These are phyloP conservation scores for Globisporangium alternatum DNA, from an alignment of 352 stramenopile genomes.

Conservation along the genomic window DNA sequence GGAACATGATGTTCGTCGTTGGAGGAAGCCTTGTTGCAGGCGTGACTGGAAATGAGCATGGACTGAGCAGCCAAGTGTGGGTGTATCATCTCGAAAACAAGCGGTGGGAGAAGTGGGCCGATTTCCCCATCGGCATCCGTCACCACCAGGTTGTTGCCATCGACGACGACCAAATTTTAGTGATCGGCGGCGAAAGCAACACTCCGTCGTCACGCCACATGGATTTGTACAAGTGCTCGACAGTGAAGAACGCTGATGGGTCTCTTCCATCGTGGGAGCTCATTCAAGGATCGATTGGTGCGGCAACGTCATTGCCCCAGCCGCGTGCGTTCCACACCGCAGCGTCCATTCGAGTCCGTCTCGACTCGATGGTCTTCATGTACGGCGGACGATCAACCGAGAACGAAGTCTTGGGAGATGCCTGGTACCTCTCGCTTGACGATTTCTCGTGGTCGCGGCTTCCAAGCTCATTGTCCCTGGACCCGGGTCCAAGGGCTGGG, in stretches of 20 bases:
- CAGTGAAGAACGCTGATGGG: constrained; percentile 48
- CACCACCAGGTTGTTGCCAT: constrained; percentile 76
- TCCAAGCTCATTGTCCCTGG: constrained; percentile 66
- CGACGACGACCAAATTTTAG: constrained; percentile 70
- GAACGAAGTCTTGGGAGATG: constrained; percentile 69
- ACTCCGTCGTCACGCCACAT: constrained; percentile 75
- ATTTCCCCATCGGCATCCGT: constrained; percentile 79
- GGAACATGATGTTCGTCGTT: constrained; percentile 72
- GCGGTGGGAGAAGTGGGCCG: constrained; percentile 71
- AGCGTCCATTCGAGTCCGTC: constrained; percentile 59
- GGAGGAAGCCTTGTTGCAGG: constrained; percentile 41
- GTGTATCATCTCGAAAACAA: constrained; percentile 48
- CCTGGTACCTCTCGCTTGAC: constrained; percentile 80
- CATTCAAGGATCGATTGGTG: constrained; percentile 61
- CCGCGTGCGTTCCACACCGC: constrained; percentile 71
- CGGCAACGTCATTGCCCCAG: constrained; percentile 57
- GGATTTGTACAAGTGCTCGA: constrained; percentile 82
- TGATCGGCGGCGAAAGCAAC: constrained; percentile 78
- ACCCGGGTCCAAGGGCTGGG: constrained; percentile 67
- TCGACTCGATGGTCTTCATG: constrained; percentile 81
- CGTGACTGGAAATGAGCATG: constrained; percentile 1
- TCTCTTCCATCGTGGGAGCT: constrained; percentile 74
- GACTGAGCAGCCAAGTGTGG: constrained; percentile 49
- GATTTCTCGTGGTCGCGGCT: constrained; percentile 80
- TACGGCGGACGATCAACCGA: constrained; percentile 78